Percentiles rank a stretch among this genome's conserved stretches.
Conservation (phyloP, 495 filamentous ascomycete species). For the Aeminium ludgeri region DNA sequence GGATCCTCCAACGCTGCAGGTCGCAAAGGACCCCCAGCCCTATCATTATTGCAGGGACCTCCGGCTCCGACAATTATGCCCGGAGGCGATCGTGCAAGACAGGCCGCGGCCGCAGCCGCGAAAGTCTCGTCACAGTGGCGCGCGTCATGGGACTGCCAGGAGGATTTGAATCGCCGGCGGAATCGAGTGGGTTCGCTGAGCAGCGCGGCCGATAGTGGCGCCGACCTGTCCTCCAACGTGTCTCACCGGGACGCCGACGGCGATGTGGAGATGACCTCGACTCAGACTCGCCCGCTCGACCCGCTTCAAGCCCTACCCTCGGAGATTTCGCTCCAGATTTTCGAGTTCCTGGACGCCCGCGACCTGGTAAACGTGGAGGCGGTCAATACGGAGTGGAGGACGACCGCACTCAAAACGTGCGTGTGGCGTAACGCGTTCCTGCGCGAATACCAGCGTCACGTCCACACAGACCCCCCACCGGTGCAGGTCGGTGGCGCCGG, state of each 20-base stretch:
- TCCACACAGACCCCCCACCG: conserved; percentile 30
- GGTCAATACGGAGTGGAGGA: conserved; percentile 48
- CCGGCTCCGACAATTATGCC: no score
- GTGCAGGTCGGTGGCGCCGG: conserved; percentile 26
- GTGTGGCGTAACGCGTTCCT: conserved; percentile 68
- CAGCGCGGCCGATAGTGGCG: conserved; percentile 15
- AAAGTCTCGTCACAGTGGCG: background rate
- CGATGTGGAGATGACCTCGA: conserved; percentile 2
- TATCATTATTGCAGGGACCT: no score
- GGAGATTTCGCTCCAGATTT: conserved; percentile 56
- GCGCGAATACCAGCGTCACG: conserved; percentile 37
- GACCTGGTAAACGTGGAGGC: conserved; percentile 43
- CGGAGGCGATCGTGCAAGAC: conserved; percentile 12
- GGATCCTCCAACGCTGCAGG: no score
- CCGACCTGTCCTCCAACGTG: conserved; percentile 7
- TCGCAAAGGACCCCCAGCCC: no score
- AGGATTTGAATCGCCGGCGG: conserved; percentile 1
- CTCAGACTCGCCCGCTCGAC: conserved; percentile 27
- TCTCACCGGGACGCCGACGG: conserved; percentile 5
- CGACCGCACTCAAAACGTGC: background rate
- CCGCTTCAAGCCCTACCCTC: conserved; percentile 48
- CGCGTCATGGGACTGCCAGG: background rate
- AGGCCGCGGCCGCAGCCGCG: conserved; percentile 8
- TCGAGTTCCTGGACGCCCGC: conserved; percentile 51
- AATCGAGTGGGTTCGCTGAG: conserved; percentile 6